phyloP scores from a whole-genome alignment of 805 yeast genomes.

The Starmerella cellae region DNA sequence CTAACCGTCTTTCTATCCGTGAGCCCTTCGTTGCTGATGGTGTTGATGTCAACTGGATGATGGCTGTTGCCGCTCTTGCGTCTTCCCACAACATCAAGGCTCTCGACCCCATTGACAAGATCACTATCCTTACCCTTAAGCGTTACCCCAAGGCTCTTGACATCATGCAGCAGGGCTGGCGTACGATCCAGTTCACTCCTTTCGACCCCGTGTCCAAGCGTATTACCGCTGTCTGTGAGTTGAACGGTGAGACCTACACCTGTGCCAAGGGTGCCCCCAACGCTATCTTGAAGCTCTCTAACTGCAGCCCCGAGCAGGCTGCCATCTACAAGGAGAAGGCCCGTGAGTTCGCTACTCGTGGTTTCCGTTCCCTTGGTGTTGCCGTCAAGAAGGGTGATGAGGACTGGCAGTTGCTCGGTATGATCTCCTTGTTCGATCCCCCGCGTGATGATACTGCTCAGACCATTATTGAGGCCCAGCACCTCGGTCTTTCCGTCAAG shows the following conservation, averaged over 20 bases:
- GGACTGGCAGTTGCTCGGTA: constrained; percentile 95
- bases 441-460: constrained; percentile 97
- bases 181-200: constrained; percentile 68
- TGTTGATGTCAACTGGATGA: constrained; percentile 89
- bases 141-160: constrained; percentile 71
- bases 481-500: constrained; percentile 88
- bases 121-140: constrained; percentile 82
- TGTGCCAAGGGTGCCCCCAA: constrained; percentile 99
- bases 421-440: constrained; percentile 98
- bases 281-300: constrained; percentile 51
- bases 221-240: constrained; percentile 86
- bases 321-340: constrained; percentile 93
- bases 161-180: constrained; percentile 32
- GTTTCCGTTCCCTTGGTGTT: constrained; percentile 97
- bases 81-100: constrained; percentile 98
- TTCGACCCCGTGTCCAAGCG: constrained; percentile 96
- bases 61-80: constrained; percentile 95
- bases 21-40: constrained; percentile 98
- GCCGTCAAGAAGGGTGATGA: constrained; percentile 98
- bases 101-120: constrained; percentile 92
- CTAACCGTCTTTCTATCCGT: constrained; percentile 87
- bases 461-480: constrained; percentile 85
- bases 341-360: constrained; percentile 94
- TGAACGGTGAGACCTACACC: constrained; percentile 88
- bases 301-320: constrained; percentile 74